Percentiles rank a stretch among this genome's conserved stretches.
Evolutionary conservation across 768 basidiomycete species (phyloP).

Genomic region (Boletus insuetus): DNA sequence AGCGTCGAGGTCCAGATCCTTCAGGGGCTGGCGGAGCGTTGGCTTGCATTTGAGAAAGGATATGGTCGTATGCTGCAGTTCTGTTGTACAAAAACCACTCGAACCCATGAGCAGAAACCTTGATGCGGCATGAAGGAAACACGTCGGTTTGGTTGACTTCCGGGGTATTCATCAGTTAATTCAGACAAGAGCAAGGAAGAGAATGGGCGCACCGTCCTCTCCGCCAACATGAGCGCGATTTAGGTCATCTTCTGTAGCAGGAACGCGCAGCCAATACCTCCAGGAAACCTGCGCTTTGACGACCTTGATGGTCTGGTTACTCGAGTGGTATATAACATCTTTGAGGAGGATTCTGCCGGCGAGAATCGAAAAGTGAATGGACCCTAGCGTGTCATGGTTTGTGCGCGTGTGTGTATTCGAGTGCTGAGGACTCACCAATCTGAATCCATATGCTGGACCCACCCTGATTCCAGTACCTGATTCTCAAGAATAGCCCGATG

Average conservation of each 20-base stretch:
- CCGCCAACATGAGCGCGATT: slow-evolving; percentile 42
- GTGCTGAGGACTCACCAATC: slow-evolving; percentile 53
- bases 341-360: slow-evolving; percentile 86
- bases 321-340: slow-evolving; percentile 86
- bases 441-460: slow-evolving; percentile 81
- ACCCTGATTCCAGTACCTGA: slow-evolving; percentile 75
- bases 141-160: slow-evolving; percentile 35
- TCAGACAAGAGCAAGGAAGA: neutral
- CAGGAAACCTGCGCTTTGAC: slow-evolving; percentile 86
- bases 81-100: slow-evolving; percentile 94
- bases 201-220: slow-evolving; percentile 49
- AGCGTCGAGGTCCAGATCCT: slow-evolving; percentile 35
- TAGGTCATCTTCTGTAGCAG: slow-evolving; percentile 73
- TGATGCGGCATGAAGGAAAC: slow-evolving; percentile 72
- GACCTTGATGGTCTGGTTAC: slow-evolving; percentile 84
- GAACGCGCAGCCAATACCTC: slow-evolving; percentile 89
- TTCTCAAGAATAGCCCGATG: slow-evolving; percentile 62
- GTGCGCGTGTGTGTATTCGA: neutral
- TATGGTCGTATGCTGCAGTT: slow-evolving; percentile 85
- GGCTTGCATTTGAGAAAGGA: slow-evolving; percentile 70
- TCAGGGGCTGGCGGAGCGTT: slow-evolving; percentile 16
- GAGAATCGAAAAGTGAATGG: slow-evolving; percentile 87
- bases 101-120: slow-evolving; percentile 76
- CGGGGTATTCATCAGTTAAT: slow-evolving; percentile 7
- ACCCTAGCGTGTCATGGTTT: slow-evolving; percentile 47